Percentiles rank a stretch among this genome's conserved stretches.
phyloP scores from a whole-genome alignment of 1,139 yeast species.

The Blastobotrys niveus region DNA sequence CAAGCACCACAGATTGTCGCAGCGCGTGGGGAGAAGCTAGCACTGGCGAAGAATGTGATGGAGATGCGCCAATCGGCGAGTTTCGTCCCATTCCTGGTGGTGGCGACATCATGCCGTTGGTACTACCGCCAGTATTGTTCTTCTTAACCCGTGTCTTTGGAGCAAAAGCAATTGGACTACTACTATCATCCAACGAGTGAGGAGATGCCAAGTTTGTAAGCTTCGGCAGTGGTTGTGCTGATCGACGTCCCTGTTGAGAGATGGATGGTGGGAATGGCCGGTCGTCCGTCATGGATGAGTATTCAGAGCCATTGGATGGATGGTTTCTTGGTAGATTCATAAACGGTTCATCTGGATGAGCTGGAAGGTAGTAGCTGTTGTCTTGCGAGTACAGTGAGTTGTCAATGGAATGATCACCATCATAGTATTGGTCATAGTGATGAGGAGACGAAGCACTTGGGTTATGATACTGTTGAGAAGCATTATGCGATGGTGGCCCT shows the following conservation, averaged over 20 bases:
- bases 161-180: conserved; percentile 29
- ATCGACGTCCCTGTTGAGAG: conserved; percentile 17
- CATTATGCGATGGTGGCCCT: background rate
- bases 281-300: conserved; percentile 6
- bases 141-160: conserved; percentile 25
- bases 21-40: conserved; percentile 33
- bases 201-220: conserved; percentile 31
- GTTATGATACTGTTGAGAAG: too few relatives aligned
- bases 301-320: conserved; percentile 13
- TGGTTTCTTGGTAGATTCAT: conserved; percentile 8
- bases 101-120: background rate
- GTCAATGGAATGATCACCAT: background rate
- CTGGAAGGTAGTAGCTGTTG: conserved; percentile 5
- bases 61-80: conserved; percentile 9
- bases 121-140: conserved; percentile 2
- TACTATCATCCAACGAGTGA: conserved; percentile 30
- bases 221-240: conserved; percentile 23
- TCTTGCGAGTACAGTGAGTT: background rate
- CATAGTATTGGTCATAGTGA: background rate
- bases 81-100: background rate
- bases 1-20: conserved; percentile 29
- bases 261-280: conserved; percentile 16
- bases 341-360: conserved; percentile 15
- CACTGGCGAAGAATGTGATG: conserved; percentile 17
- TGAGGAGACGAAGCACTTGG: background rate